Percentiles rank a stretch among this genome's conserved stretches.
phyloP scores from a whole-genome alignment of 176 grass and related monocot species.

The Oryza glumipatula region DNA sequence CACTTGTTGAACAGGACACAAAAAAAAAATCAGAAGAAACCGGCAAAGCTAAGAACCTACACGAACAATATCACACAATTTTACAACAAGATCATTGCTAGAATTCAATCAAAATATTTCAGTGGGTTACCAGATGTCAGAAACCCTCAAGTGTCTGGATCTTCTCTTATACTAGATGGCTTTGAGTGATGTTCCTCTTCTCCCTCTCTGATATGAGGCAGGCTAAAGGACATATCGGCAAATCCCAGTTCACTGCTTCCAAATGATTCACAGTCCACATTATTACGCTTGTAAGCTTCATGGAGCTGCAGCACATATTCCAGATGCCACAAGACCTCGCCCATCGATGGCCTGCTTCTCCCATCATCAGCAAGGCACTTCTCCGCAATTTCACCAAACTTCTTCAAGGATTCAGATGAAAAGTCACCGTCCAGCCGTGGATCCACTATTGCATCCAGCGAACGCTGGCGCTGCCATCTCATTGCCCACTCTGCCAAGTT shows the following conservation, averaged over 20 bases:
- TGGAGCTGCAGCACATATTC: slow-evolving; percentile 91
- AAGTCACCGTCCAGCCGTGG: slow-evolving; percentile 69
- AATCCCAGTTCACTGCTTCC: slow-evolving; percentile 81
- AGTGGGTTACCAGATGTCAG: slow-evolving; percentile 22
- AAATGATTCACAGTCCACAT: slow-evolving; percentile 73
- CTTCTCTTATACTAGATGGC: slow-evolving; percentile 56
- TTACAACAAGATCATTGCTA: slow-evolving; percentile 39
- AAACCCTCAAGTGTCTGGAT: slow-evolving; percentile 37
- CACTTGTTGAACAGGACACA: slow-evolving; percentile 43
- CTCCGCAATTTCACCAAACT: slow-evolving; percentile 91
- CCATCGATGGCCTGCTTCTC: slow-evolving; percentile 76
- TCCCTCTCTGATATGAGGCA: slow-evolving; percentile 71
- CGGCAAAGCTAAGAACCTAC: slow-evolving; percentile 32
- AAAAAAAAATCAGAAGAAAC: slow-evolving; percentile 45
- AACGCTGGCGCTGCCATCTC: slow-evolving; percentile 92
- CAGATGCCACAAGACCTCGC: slow-evolving; percentile 94
- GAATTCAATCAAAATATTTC: slow-evolving; percentile 32
- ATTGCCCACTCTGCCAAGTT: slow-evolving; percentile 97
- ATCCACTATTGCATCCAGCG: slow-evolving; percentile 73
- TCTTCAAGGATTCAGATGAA: slow-evolving; percentile 86
- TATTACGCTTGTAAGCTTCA: slow-evolving; percentile 75
- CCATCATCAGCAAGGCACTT: slow-evolving; percentile 95
- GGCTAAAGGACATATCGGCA: slow-evolving; percentile 65
- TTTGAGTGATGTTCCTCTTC: slow-evolving; percentile 58
- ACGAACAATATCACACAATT: slow-evolving; percentile 47